Percentiles rank a stretch among this genome's conserved stretches.
These are phyloP conservation scores for Scopulariopsis brevicaulis DNA, from an alignment of 2,329 filamentous ascomycete genomes.

Conservation along the genomic window DNA sequence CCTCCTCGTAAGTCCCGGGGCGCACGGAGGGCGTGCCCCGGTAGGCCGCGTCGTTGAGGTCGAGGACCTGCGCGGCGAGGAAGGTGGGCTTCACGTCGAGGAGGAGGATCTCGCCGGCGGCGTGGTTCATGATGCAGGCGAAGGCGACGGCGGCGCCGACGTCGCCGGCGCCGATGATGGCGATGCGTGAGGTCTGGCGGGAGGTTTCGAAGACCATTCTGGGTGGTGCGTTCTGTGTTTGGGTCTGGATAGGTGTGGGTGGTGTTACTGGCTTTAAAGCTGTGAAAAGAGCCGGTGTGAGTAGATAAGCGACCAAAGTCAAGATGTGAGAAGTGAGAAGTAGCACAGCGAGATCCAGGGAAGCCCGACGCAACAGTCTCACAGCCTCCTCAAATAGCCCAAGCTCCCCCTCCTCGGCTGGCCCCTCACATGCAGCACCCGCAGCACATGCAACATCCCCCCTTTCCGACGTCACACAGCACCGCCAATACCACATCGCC, in stretches of 20 bases:
- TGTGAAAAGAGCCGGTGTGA: not conserved
- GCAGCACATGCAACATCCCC: not conserved
- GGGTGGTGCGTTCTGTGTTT: not conserved
- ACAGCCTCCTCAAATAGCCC: not conserved
- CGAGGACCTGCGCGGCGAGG: conserved; percentile 2
- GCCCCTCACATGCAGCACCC: not conserved
- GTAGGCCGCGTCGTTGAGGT: conserved; percentile 5
- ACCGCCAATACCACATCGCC: not conserved
- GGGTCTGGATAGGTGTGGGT: not conserved
- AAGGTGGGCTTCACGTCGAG: conserved; percentile 3
- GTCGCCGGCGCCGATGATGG: conserved; percentile 4
- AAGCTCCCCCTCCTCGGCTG: not conserved
- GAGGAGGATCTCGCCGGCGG: conserved; percentile 5
- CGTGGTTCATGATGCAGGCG: conserved; percentile 5
- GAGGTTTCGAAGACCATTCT: conserved; percentile 1
- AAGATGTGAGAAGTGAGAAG: not conserved
- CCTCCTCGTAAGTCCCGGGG: not conserved
- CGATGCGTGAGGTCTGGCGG: conserved; percentile 4
- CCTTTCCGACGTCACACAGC: not conserved
- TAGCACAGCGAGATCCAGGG: not conserved
- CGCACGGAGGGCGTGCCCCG: conserved; percentile 2
- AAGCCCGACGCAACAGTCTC: not conserved
- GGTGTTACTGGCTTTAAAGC: not conserved
- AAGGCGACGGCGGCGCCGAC: conserved; percentile 5
- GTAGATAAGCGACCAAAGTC: not conserved